phyloP scores from a whole-genome alignment of 371 early-diverging fungal species.

The Dichotomocladium elegans region DNA sequence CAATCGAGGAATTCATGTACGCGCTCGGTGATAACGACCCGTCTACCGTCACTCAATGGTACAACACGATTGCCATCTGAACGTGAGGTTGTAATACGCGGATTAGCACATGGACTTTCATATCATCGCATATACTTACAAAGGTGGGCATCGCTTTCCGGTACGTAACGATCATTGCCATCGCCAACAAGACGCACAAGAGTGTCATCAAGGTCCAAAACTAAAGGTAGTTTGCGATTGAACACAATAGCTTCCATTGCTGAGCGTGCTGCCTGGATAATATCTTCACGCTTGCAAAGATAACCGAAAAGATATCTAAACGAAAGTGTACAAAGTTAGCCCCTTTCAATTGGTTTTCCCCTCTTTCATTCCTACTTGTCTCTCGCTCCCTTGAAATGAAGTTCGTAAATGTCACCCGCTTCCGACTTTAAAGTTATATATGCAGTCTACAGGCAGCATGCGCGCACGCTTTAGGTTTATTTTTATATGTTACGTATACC shows the following conservation, averaged over 20 bases:
- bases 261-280: conserved; percentile 48
- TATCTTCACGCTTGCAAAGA: conserved; percentile 53
- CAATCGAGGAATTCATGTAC: conserved; percentile 77
- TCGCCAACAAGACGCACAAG: conserved; percentile 71
- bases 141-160: conserved; percentile 49
- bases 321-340: background rate
- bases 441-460: conserved; percentile 34
- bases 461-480: background rate
- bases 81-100: too few species aligned
- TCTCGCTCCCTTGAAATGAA: conserved; percentile 68
- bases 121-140: conserved; percentile 11
- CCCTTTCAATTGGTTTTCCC: background rate
- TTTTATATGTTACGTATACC: background rate
- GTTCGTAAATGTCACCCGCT: conserved; percentile 57
- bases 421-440: conserved; percentile 48
- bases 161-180: conserved; percentile 63
- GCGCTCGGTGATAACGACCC: conserved; percentile 64
- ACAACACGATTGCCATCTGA: conserved; percentile 63
- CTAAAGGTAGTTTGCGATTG: conserved; percentile 64
- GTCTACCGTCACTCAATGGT: conserved; percentile 58
- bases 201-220: conserved; percentile 79
- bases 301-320: conserved; percentile 62
- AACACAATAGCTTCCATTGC: conserved; percentile 38
- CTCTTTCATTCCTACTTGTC: conserved; percentile 47
- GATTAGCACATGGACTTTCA: background rate